Evolutionary conservation across 1,284 basidiomycete species (phyloP).

Genomic region (Boletus holoroseus): DNA sequence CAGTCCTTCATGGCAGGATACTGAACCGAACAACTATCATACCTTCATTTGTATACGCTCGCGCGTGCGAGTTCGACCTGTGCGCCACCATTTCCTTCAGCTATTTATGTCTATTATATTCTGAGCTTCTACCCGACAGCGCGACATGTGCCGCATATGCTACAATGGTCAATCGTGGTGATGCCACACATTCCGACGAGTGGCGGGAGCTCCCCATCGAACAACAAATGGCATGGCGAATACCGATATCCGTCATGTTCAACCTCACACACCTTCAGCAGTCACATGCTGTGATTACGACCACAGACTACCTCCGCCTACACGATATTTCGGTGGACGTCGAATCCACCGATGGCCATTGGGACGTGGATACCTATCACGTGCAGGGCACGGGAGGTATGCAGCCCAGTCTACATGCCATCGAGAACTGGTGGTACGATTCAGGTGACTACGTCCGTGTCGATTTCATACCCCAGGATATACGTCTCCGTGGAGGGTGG

Average conservation of each 20-base stretch:
- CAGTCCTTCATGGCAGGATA: constrained; percentile 36
- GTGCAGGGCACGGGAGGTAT: not conserved
- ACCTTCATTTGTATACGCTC: constrained; percentile 40
- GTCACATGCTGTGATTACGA: constrained; percentile 37
- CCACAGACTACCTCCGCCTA: constrained; percentile 40
- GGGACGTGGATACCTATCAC: constrained; percentile 34
- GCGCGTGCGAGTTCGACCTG: constrained; percentile 38
- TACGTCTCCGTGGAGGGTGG: constrained; percentile 33
- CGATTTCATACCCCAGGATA: constrained; percentile 33
- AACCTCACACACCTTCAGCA: constrained; percentile 41
- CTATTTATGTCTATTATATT: not conserved
- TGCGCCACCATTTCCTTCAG: constrained; percentile 11
- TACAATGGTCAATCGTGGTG: constrained; percentile 39
- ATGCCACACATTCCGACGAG: constrained; percentile 35
- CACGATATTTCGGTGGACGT: constrained; percentile 32
- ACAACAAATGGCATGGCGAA: constrained; percentile 39
- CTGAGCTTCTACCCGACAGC: constrained; percentile 13
- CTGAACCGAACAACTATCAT: constrained; percentile 37
- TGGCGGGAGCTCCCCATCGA: constrained; percentile 40
- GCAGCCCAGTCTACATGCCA: constrained; percentile 29
- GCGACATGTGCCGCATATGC: constrained; percentile 35
- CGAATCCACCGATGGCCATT: constrained; percentile 38
- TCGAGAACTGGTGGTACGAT: constrained; percentile 41
- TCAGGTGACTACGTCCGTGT: constrained; percentile 33
- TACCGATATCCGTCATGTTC: constrained; percentile 41